Conservation (phyloP, 176 grass and related monocot species). For the Poa annua region DNA sequence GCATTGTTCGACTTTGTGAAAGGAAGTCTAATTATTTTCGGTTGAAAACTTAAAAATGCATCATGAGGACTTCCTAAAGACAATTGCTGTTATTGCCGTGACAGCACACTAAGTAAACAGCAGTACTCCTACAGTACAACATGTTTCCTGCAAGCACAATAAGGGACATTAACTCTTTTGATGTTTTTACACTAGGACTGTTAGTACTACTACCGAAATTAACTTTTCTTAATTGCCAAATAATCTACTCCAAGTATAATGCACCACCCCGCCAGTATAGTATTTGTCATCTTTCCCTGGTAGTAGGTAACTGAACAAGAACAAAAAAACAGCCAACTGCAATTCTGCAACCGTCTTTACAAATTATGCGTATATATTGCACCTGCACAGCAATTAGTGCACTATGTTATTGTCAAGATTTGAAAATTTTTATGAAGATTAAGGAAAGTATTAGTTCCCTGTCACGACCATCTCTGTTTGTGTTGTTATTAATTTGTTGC, state of each 20-base stretch:
- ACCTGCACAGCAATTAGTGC: background rate
- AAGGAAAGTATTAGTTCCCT: background rate
- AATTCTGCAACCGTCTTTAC: background rate
- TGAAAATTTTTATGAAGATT: background rate
- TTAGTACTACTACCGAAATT: background rate
- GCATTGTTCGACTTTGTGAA: background rate
- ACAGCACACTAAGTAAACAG: background rate
- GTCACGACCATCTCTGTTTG: background rate
- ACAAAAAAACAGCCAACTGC: background rate
- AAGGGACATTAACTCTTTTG: background rate
- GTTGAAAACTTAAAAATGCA: too few species aligned
- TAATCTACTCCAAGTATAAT: background rate
- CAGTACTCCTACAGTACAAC: background rate
- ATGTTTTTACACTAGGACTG: background rate
- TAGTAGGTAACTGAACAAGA: slow-evolving; percentile 20
- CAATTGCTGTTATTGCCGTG: background rate
- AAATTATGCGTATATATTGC: background rate
- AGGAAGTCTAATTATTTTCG: background rate
- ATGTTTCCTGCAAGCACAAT: background rate
- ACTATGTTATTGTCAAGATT: background rate
- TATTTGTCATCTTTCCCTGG: slow-evolving; percentile 18
- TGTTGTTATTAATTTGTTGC: background rate
- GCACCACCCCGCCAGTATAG: background rate
- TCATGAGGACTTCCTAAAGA: background rate
- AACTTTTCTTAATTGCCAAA: background rate